phyloP scores from a whole-genome alignment of 345 rosid genomes.

The Acer campestre region DNA sequence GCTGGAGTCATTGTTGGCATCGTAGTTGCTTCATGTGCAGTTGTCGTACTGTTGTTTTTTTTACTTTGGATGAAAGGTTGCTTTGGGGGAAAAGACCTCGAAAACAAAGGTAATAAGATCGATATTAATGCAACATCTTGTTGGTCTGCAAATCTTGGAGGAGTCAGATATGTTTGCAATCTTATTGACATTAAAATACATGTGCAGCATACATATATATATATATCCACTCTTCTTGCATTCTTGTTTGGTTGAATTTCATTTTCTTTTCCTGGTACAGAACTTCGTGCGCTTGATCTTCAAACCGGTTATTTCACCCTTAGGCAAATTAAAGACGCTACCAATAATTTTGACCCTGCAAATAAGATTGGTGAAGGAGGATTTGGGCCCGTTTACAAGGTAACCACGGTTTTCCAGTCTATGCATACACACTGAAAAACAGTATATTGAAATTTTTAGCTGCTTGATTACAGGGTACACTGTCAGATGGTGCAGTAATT shows the following conservation, averaged over 20 bases:
- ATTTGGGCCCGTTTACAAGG: conserved; percentile 95
- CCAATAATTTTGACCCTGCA: conserved; percentile 66
- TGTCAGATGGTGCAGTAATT: conserved; percentile 53
- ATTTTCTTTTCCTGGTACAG: conserved; percentile 29
- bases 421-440: not conserved
- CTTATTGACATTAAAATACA: no score
- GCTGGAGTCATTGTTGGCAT: conserved; percentile 73
- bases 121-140: not conserved
- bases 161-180: not conserved
- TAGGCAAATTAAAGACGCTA: conserved; percentile 74
- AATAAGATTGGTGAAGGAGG: conserved; percentile 97
- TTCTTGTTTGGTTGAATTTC: conserved; percentile 6
- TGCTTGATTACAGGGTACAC: conserved; percentile 48
- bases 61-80: conserved; percentile 51
- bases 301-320: conserved; percentile 78
- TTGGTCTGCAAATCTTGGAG: not conserved
- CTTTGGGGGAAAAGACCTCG: conserved; percentile 55
- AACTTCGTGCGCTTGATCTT: conserved; percentile 64
- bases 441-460: not conserved
- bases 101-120: conserved; percentile 59
- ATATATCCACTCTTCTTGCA: not conserved
- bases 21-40: conserved; percentile 51
- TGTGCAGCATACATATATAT: no score
- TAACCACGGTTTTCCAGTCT: conserved; percentile 18
- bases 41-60: conserved; percentile 39